Base-by-base conservation (phyloP, 805 yeast genomes). In the Candida coleopterorum region DNA sequence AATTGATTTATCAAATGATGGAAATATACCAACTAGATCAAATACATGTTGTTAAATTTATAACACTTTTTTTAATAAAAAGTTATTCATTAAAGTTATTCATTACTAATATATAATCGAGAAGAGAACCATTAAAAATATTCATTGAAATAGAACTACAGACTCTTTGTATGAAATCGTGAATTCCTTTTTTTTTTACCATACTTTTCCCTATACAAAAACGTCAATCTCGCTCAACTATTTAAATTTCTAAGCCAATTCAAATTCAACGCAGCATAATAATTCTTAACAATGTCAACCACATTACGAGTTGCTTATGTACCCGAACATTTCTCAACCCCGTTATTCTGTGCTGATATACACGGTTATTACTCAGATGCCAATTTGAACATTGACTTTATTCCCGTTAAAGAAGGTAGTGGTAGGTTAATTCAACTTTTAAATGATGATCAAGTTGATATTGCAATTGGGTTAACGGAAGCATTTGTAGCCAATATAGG, bases 321-420 rank as follows among this genome's bases (percentile, higher is more conserved):
- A 35, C 96, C 96, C 2, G 96, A 88, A 58, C 97, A 89, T 55
- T 89, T 87, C 52, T 80, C 93, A 26, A 84, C 96, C 0, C 96
- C 96, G 4, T 64, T 88, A 45, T 78, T 78, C 42, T 76, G 86
- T 51, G 95, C 95, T 4, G 52, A 70, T 41, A 43, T 64, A 32
- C 70, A 85, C 33, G 81, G 81, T 0, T 81, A 56, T 50, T 85
- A 74, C 52, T 55, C 55, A 5, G 58, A 59, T 6, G 52, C 59
- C 23, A 77, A 75, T 3, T 47, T 86, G 6, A 69, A 72, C 3
- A 73, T 84, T 32, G 79, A 81, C 45, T 61, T 81, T 42, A 58
- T 79, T 18, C 83, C 87, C 2, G 89, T 73, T 40, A 83, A 86
- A 12, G 84, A 93, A 12, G 97, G 97, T 1, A 79, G 94, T 5